Conservation (phyloP, 2,329 filamentous ascomycete species). For the Hypoxylon sp. region DNA sequence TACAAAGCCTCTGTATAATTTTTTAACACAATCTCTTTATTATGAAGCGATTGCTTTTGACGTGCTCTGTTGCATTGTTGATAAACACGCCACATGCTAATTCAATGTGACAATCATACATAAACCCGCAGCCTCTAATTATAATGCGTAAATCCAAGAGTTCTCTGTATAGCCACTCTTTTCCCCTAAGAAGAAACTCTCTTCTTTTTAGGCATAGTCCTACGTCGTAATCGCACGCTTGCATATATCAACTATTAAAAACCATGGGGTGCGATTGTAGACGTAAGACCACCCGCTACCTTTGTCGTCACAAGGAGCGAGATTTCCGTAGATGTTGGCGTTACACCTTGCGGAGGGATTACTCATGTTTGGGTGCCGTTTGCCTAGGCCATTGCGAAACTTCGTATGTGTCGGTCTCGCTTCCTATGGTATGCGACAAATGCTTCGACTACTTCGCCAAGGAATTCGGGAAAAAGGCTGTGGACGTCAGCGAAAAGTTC, state of each 20-base stretch:
- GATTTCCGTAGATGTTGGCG: conserved; percentile 30
- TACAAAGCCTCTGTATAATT: no score
- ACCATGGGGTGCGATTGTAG: conserved; percentile 37
- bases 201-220: conserved; percentile 19
- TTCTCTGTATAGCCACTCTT: no score
- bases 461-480: conserved; percentile 29
- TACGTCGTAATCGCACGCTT: conserved; percentile 11
- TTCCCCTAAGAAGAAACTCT: no score
- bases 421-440: conserved; percentile 28
- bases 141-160: no score
- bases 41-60: no score
- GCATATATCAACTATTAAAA: neutral
- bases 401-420: neutral
- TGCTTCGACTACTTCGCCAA: conserved; percentile 34
- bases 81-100: no score
- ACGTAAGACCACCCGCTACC: conserved; percentile 30
- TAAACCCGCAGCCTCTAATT: no score
- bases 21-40: no score
- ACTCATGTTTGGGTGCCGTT: conserved; percentile 21
- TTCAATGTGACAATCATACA: no score
- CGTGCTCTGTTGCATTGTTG: no score
- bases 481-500: conserved; percentile 34
- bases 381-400: conserved; percentile 32
- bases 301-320: conserved; percentile 41
- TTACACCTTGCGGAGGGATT: conserved; percentile 25